phyloP scores from a whole-genome alignment of 176 grass and related monocot species.

The Oryza glaberrima region DNA sequence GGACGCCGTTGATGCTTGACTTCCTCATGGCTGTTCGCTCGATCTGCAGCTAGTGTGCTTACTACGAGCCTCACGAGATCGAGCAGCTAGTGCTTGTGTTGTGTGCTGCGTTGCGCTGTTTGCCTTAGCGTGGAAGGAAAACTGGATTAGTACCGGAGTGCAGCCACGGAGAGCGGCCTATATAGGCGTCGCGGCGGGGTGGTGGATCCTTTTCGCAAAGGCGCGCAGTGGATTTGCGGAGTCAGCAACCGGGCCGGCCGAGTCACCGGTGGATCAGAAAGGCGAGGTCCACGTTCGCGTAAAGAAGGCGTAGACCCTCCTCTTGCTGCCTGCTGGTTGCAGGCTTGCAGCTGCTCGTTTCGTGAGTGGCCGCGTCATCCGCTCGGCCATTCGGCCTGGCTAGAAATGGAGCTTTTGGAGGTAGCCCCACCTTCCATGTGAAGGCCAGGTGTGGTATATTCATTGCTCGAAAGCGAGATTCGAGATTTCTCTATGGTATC shows the following conservation, averaged over 20 bases:
- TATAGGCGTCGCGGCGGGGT: conserved; percentile 26
- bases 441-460: conserved; percentile 52
- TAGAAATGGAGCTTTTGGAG: background rate
- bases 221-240: conserved; percentile 42
- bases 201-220: conserved; percentile 46
- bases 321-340: background rate
- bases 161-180: conserved; percentile 16
- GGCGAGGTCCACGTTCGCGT: conserved; percentile 44
- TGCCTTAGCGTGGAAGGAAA: conserved; percentile 53
- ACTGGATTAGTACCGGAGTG: conserved; percentile 50
- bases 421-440: conserved; percentile 16
- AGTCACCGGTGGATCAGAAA: conserved; percentile 60
- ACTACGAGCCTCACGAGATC: background rate
- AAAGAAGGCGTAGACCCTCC: conserved; percentile 35
- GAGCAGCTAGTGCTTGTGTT: background rate
- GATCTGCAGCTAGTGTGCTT: background rate
- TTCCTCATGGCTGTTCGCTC: conserved; percentile 35
- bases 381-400: background rate
- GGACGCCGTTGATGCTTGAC: conserved; percentile 31
- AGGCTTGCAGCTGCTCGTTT: background rate
- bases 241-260: conserved; percentile 53
- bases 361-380: conserved; percentile 34
- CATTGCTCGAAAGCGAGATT: conserved; percentile 34
- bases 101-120: background rate
- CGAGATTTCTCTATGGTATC: conserved; percentile 42